Percentiles rank a stretch among this genome's conserved stretches.
Conservation (phyloP, 2,329 filamentous ascomycete species). For the Talaromyces sp. region DNA sequence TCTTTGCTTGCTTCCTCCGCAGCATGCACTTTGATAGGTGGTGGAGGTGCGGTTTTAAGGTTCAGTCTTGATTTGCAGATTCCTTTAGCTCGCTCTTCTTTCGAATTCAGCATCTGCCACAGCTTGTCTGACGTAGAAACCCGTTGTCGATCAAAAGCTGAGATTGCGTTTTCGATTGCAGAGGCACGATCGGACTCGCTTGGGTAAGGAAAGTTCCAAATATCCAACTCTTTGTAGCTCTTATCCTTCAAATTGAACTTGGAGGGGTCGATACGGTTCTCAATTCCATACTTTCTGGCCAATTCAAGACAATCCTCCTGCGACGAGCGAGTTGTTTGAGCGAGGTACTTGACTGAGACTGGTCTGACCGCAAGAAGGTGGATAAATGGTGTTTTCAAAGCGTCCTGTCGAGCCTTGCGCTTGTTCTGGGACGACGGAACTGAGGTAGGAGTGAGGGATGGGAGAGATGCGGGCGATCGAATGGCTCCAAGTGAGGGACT, state of each 20-base stretch:
- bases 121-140: slow-evolving; percentile 59
- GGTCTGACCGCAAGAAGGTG: slow-evolving; percentile 57
- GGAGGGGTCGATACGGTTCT: slow-evolving; percentile 48
- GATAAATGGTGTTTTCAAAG: slow-evolving; percentile 47
- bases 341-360: slow-evolving; percentile 49
- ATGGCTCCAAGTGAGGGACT: slow-evolving; percentile 42
- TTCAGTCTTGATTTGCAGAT: slow-evolving; percentile 61
- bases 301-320: slow-evolving; percentile 50
- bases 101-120: slow-evolving; percentile 62
- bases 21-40: slow-evolving; percentile 39
- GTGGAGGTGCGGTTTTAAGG: slow-evolving; percentile 43
- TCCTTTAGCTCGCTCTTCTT: slow-evolving; percentile 61
- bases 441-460: slow-evolving; percentile 45
- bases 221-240: slow-evolving; percentile 60
- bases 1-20: slow-evolving; percentile 37
- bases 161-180: slow-evolving; percentile 62
- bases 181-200: slow-evolving; percentile 56
- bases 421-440: slow-evolving; percentile 39
- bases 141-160: slow-evolving; percentile 62
- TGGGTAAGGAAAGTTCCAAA: slow-evolving; percentile 61
- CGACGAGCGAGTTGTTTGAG: slow-evolving; percentile 49
- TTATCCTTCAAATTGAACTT: slow-evolving; percentile 59
- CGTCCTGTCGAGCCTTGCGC: slow-evolving; percentile 42
- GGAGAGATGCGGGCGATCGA: slow-evolving; percentile 38
- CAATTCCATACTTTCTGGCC: slow-evolving; percentile 54